These are phyloP conservation scores for Eucalyptus sp. DNA, from an alignment of 345 rosid genomes.

Conservation along the genomic window DNA sequence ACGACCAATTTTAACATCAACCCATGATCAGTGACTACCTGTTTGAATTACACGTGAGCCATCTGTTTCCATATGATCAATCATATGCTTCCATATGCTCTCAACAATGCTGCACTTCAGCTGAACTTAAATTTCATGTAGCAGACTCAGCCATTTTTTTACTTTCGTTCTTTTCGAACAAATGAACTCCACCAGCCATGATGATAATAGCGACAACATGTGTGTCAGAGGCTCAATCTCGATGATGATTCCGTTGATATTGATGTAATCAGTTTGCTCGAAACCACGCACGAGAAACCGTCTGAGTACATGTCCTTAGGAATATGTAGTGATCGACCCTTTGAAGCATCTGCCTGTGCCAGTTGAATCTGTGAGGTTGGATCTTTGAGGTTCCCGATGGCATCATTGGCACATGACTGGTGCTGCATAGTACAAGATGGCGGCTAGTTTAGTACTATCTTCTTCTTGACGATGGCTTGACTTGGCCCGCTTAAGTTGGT, in stretches of 20 bases:
- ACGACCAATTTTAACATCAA: not conserved
- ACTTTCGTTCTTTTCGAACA: not conserved
- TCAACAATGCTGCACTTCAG: not conserved
- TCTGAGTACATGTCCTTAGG: too few relatives aligned
- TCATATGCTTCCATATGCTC: not conserved
- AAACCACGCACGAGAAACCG: not conserved
- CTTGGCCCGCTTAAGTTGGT: not conserved
- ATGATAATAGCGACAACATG: not conserved
- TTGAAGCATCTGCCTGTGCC: not conserved
- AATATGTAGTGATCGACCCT: not conserved
- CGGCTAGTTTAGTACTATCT: not conserved
- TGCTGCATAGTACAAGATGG: not conserved
- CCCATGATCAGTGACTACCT: not conserved
- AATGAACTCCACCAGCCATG: not conserved
- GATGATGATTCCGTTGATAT: not conserved
- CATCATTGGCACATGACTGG: not conserved
- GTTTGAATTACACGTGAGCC: not conserved
- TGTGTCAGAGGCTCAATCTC: not conserved
- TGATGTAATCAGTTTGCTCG: not conserved
- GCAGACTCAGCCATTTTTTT: not conserved
- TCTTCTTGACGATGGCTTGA: not conserved
- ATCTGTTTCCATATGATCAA: not conserved
- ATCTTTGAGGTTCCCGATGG: not conserved
- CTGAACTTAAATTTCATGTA: not conserved
- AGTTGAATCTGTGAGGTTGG: not conserved